phyloP scores from a whole-genome alignment of 1,284 basidiomycete genomes.

The Phellopilus nigrolimitatus region DNA sequence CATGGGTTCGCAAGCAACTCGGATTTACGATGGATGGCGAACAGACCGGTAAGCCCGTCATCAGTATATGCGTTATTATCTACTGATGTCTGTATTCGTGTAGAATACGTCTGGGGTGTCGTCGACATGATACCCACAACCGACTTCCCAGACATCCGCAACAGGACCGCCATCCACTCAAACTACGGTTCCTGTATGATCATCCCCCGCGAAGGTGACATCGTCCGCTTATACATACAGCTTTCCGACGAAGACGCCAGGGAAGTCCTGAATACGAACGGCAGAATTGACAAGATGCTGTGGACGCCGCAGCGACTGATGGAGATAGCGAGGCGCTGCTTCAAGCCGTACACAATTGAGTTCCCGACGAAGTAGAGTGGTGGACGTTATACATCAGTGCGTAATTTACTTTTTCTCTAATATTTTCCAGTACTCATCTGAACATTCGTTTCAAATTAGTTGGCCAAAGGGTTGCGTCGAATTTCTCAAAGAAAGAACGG shows the following conservation, averaged over 20 bases:
- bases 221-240: conserved; percentile 45
- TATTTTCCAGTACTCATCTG: not conserved
- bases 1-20: conserved; percentile 72
- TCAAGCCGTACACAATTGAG: conserved; percentile 64
- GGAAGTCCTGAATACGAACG: conserved; percentile 30
- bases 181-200: conserved; percentile 44
- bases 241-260: conserved; percentile 31
- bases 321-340: conserved; percentile 40
- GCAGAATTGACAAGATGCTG: conserved; percentile 38
- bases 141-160: conserved; percentile 80
- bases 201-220: conserved; percentile 38
- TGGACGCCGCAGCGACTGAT: conserved; percentile 39
- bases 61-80: conserved; percentile 14
- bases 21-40: conserved; percentile 74
- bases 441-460: conserved; percentile 29
- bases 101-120: conserved; percentile 76
- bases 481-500: conserved; percentile 62
- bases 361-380: conserved; percentile 64
- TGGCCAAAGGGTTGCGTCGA: conserved; percentile 74
- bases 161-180: conserved; percentile 57
- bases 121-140: conserved; percentile 67
- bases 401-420: conserved; percentile 18
- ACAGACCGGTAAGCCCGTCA: conserved; percentile 51
- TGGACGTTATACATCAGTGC: conserved; percentile 70
- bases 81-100: not conserved